phyloP scores from a whole-genome alignment of 495 filamentous ascomycete genomes.

The Pseudomonodictys pantanalensis region DNA sequence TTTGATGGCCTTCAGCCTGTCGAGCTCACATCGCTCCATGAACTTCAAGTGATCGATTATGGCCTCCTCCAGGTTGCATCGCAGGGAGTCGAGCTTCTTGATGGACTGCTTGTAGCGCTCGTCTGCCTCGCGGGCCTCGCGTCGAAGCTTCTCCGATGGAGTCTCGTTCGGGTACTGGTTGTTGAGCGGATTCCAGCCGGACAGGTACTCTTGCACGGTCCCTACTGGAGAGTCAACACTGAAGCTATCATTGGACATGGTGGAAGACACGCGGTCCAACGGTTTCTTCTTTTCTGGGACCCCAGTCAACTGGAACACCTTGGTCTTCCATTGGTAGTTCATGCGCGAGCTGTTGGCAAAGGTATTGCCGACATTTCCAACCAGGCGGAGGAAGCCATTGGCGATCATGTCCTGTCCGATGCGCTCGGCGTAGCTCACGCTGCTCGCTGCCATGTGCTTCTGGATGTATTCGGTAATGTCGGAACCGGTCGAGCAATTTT shows the following conservation, averaged over 20 bases:
- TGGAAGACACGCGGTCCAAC: constrained; percentile 67
- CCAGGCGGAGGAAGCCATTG: constrained; percentile 80
- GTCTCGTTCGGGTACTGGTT: constrained; percentile 90
- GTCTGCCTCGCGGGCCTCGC: constrained; percentile 88
- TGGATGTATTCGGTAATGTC: constrained; percentile 96
- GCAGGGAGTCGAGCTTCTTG: constrained; percentile 78
- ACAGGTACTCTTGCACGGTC: constrained; percentile 80
- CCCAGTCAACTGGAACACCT: constrained; percentile 81
- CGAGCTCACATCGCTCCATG: constrained; percentile 96
- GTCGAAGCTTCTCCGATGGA: constrained; percentile 75
- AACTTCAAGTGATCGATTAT: constrained; percentile 90
- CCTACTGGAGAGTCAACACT: constrained; percentile 66
- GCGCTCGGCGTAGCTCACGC: constrained; percentile 81
- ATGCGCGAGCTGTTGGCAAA: constrained; percentile 97
- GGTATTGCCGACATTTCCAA: constrained; percentile 90
- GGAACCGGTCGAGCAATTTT: constrained; percentile 82
- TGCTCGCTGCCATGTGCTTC: constrained; percentile 76
- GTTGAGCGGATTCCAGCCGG: constrained; percentile 87
- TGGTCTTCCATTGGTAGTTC: constrained; percentile 95
- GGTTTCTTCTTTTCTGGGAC: constrained; percentile 81
- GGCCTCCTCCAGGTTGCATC: constrained; percentile 91
- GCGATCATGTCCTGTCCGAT: constrained; percentile 90
- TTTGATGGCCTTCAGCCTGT: constrained; percentile 95
- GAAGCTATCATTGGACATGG: constrained; percentile 43
- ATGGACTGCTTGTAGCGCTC: constrained; percentile 88